phyloP scores from a whole-genome alignment of 2,329 filamentous ascomycete genomes.

The Alternaria infectoria region DNA sequence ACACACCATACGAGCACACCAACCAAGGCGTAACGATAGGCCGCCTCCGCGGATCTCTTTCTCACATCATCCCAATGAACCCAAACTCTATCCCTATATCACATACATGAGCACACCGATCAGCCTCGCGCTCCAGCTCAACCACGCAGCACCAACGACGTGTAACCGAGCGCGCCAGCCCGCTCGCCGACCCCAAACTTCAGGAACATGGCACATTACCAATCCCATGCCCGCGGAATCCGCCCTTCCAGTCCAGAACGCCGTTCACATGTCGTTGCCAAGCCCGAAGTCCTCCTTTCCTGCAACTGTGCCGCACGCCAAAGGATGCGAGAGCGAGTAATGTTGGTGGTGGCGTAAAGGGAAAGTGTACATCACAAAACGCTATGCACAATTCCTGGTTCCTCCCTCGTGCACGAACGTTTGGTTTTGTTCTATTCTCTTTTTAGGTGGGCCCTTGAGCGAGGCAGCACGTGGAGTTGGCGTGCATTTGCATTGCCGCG shows the following conservation, averaged over 20 bases:
- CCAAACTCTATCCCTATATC: not conserved
- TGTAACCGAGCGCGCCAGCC: not conserved
- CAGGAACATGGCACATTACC: not conserved
- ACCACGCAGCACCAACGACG: not conserved
- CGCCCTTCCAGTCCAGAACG: not conserved
- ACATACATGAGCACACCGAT: not conserved
- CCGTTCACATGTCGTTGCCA: not conserved
- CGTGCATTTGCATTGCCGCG: not conserved
- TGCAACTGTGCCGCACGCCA: not conserved
- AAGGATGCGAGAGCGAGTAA: not conserved
- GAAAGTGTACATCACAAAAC: not conserved
- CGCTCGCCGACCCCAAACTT: not conserved
- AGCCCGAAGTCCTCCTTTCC: not conserved
- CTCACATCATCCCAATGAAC: not conserved
- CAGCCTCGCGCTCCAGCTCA: not conserved
- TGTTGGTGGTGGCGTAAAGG: not conserved
- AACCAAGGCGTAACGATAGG: not conserved
- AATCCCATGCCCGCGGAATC: not conserved
- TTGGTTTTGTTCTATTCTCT: not conserved
- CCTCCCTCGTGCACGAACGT: not conserved
- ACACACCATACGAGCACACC: not conserved
- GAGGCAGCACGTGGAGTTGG: not conserved
- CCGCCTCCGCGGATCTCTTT: not conserved
- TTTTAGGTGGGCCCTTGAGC: not conserved
- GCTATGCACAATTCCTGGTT: not conserved